Conservation (phyloP, 768 basidiomycete species). For the Hortiboletus campestris region DNA sequence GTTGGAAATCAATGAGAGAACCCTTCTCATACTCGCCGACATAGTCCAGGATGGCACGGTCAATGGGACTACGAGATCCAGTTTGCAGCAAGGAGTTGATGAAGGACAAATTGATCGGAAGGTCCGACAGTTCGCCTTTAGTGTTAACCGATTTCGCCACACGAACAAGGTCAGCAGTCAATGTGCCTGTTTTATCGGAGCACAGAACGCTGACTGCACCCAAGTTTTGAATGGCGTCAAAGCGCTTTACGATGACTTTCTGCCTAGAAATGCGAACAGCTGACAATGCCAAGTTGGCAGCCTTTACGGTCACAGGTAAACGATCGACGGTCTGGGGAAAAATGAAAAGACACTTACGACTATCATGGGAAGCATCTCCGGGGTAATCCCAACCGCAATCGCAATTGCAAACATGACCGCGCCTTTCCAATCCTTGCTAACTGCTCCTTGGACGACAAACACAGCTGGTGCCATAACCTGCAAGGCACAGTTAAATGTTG, state of each 20-base stretch:
- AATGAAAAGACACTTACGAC: constrained; percentile 20
- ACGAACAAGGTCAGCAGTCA: constrained; percentile 42
- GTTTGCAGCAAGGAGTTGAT: constrained; percentile 35
- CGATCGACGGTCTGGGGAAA: background rate
- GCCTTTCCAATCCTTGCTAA: constrained; percentile 31
- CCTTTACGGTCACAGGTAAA: constrained; percentile 42
- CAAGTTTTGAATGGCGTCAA: constrained; percentile 63
- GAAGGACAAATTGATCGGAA: constrained; percentile 29
- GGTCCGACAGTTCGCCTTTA: constrained; percentile 21
- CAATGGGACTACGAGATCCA: constrained; percentile 36
- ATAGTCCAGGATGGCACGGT: constrained; percentile 34
- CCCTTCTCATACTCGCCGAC: constrained; percentile 13
- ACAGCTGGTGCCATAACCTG: constrained; percentile 33
- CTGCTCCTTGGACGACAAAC: constrained; percentile 31
- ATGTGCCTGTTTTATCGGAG: constrained; percentile 67
- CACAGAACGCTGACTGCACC: constrained; percentile 54
- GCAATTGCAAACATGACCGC: constrained; percentile 34
- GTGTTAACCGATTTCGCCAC: constrained; percentile 30
- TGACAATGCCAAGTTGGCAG: constrained; percentile 58
- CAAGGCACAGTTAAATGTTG: background rate
- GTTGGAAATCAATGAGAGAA: constrained; percentile 1
- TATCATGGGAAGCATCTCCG: constrained; percentile 35
- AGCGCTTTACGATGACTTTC: constrained; percentile 59
- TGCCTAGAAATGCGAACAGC: constrained; percentile 53
- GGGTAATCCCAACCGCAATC: constrained; percentile 31